A percentile compares a stretch with the other conserved stretches of the same genome.
Evolutionary conservation across 2,329 filamentous ascomycete genomes (phyloP).

Genomic region (Cercospora berteroae): DNA sequence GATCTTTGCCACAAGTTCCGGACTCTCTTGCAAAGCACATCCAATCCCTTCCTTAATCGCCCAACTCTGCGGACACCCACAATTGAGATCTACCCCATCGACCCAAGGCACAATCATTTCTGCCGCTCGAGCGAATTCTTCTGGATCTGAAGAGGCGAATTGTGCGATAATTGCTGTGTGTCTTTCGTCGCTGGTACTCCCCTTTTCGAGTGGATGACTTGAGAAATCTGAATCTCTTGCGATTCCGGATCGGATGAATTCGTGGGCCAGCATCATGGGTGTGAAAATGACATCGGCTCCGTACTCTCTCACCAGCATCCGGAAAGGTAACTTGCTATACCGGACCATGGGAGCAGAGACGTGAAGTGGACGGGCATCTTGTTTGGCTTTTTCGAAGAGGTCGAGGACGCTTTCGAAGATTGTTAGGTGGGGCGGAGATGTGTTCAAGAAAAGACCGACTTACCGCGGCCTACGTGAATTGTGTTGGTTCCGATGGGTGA

Average conservation of each 20-base stretch:
- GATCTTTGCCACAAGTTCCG: constrained; percentile 66
- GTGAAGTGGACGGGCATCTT: constrained; percentile 48
- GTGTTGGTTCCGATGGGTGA: not conserved
- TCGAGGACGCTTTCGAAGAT: constrained; percentile 29
- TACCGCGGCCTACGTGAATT: not conserved
- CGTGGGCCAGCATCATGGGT: constrained; percentile 57
- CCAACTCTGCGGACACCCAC: constrained; percentile 72
- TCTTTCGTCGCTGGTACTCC: not conserved
- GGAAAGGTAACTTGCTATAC: constrained; percentile 60
- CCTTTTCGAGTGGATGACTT: constrained; percentile 47
- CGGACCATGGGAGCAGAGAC: constrained; percentile 20
- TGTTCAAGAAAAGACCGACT: not conserved
- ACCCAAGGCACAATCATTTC: constrained; percentile 61
- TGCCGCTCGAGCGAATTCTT: constrained; percentile 62
- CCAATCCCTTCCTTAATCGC: constrained; percentile 67
- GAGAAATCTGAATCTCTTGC: constrained; percentile 60
- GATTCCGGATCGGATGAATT: constrained; percentile 35
- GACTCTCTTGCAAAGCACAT: constrained; percentile 56
- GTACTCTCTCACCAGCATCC: constrained; percentile 64
- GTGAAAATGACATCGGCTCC: constrained; percentile 68
- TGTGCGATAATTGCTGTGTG: constrained; percentile 59
- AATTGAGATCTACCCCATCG: constrained; percentile 68
- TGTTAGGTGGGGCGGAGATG: not conserved
- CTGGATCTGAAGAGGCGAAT: constrained; percentile 62
- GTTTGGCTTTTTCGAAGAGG: constrained; percentile 57